phyloP scores from a whole-genome alignment of 2,329 filamentous ascomycete genomes.

The Alternaria sp. region DNA sequence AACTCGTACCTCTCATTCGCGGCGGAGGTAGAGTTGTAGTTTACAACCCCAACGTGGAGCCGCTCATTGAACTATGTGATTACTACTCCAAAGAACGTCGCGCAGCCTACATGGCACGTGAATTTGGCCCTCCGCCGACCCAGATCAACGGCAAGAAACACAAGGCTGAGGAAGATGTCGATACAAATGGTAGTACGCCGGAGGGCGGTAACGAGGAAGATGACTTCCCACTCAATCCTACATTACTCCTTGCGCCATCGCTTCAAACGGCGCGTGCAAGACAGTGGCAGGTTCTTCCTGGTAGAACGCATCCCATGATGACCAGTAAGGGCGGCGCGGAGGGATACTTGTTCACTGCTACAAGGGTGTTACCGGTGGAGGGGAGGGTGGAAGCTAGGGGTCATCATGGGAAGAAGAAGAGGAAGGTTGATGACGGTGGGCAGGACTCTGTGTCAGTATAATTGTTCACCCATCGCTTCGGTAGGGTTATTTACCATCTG shows the following conservation, averaged over 20 bases:
- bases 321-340: conserved; percentile 86
- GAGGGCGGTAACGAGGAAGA: conserved; percentile 49
- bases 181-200: conserved; percentile 24
- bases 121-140: conserved; percentile 33
- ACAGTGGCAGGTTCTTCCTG: conserved; percentile 89
- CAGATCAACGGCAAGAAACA: conserved; percentile 13
- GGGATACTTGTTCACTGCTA: conserved; percentile 87
- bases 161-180: conserved; percentile 28
- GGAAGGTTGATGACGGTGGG: conserved; percentile 58
- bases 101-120: conserved; percentile 66
- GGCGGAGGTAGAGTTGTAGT: conserved; percentile 87
- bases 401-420: conserved; percentile 70
- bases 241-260: conserved; percentile 77
- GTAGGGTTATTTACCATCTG: too few relatives aligned
- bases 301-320: conserved; percentile 93
- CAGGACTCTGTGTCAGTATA: not conserved
- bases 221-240: conserved; percentile 89
- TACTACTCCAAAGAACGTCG: conserved; percentile 82
- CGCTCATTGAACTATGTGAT: conserved; percentile 79
- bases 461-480: too few relatives aligned
- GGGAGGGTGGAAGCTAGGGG: conserved; percentile 85
- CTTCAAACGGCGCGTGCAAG: conserved; percentile 82
- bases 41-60: conserved; percentile 82
- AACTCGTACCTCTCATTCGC: conserved; percentile 79
- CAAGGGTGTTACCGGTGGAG: conserved; percentile 79